Conservation (phyloP, 2,329 filamentous ascomycete genomes). For the Emericellopsis cladophorae region DNA sequence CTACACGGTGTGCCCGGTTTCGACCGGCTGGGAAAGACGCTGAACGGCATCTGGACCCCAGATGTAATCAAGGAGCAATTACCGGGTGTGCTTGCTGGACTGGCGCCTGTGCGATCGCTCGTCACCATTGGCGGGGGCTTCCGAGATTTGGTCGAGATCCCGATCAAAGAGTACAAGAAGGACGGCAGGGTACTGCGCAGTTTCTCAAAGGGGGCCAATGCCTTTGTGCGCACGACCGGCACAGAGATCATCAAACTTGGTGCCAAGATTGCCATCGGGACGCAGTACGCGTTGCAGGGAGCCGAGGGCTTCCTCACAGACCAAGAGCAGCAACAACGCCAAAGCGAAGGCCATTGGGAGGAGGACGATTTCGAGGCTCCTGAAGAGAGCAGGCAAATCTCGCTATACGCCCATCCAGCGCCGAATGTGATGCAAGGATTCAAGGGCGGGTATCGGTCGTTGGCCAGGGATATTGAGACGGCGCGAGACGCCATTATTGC, state of each 20-base stretch:
- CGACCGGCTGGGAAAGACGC: slow-evolving; percentile 73
- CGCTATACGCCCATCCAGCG: slow-evolving; percentile 88
- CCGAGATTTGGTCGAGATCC: slow-evolving; percentile 75
- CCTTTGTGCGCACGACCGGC: slow-evolving; percentile 87
- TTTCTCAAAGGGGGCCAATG: slow-evolving; percentile 77
- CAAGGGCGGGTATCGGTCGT: slow-evolving; percentile 65
- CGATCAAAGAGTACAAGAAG: slow-evolving; percentile 84
- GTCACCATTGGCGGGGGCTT: slow-evolving; percentile 87
- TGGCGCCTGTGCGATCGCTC: slow-evolving; percentile 79
- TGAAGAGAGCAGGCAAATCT: slow-evolving; percentile 67
- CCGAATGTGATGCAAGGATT: slow-evolving; percentile 79
- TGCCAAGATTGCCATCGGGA: slow-evolving; percentile 87
- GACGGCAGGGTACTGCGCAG: slow-evolving; percentile 87
- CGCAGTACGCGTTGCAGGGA: slow-evolving; percentile 82
- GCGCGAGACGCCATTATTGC: slow-evolving; percentile 89
- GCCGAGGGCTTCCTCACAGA: slow-evolving; percentile 66
- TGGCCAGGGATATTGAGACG: slow-evolving; percentile 77
- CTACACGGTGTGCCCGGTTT: slow-evolving; percentile 88
- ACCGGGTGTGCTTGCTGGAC: slow-evolving; percentile 73
- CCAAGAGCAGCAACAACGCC: slow-evolving; percentile 13
- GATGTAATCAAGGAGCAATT: slow-evolving; percentile 86
- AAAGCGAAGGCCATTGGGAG: slow-evolving; percentile 33
- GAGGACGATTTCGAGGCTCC: slow-evolving; percentile 48
- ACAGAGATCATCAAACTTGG: slow-evolving; percentile 90
- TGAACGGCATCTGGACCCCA: slow-evolving; percentile 95